Base-by-base conservation (phyloP, 2,329 filamentous ascomycete species). In the Nemania sp. region DNA sequence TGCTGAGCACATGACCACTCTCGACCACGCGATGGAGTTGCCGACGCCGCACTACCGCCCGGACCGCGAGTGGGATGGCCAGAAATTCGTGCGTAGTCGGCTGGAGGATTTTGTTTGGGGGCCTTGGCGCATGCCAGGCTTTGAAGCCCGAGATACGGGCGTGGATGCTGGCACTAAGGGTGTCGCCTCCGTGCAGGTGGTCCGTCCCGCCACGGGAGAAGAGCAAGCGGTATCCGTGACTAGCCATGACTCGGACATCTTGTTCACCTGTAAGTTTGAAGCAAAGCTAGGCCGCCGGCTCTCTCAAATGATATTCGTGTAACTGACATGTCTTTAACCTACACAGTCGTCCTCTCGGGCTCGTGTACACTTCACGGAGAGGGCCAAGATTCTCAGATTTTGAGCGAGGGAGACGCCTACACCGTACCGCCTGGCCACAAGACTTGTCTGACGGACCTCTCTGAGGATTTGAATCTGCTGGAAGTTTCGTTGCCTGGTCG, bases 221-320 rank as follows among this genome's bases (percentile, higher is more conserved):
- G 32, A 43, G 6, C 61, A 49, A 51, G 20, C 45, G 18, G 49
- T 20, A 10, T 29, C 18, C 15, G 57, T 65, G 60, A 68, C 69
- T 20, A 71, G 67, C 51, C 69, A 71, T 58, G 64, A 71, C 51
- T 69, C 69, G 27, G 69, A 71, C 22, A 71, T 71, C n/a, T 64
- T 71, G 49, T 71, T 71, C 47, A 70, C 67, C n/a, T 71, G 69
- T 71, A 62, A 70, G 69, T 70, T 32, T 24, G 35, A n/a, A 1
- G 15, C n/a, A 6, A 35, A 55, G 13, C n/a, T 47, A 57, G n/a
- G 20, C 53, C 26, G 0, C 32, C 52, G 32, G 11, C 10, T 43
- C 27, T 18, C 45, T 29, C 20, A 7, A 56, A 26, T 43, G 26
- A 20, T 66, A 51, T 35, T 38, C 6, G 18, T 54, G 38, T 53